Conservation (phyloP, 2,329 filamentous ascomycete genomes). For the Xylariaceae sp. region DNA sequence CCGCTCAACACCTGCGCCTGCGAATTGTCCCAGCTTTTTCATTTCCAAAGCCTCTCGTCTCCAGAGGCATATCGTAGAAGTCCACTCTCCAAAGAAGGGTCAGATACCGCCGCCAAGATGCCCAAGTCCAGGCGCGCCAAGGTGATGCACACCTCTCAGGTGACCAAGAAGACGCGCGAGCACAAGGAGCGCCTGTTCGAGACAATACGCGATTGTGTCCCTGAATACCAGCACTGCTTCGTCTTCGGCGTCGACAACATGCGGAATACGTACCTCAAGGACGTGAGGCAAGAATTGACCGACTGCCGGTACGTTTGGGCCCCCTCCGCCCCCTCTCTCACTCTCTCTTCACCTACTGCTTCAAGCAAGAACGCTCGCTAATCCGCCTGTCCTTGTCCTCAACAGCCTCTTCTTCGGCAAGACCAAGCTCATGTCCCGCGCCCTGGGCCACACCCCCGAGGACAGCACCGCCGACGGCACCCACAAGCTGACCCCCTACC, state of each 20-base stretch:
- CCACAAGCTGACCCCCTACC: slow-evolving; percentile 61
- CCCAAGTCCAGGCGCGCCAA: slow-evolving; percentile 93
- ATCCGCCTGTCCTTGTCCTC: slow-evolving; percentile 3
- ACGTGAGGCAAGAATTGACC: slow-evolving; percentile 76
- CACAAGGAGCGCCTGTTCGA: slow-evolving; percentile 85
- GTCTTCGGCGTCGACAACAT: slow-evolving; percentile 95
- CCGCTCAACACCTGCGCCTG: too few relatives aligned
- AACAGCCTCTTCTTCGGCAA: slow-evolving; percentile 94
- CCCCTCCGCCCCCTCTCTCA: slow-evolving; percentile 59
- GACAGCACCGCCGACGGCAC: slow-evolving; percentile 79
- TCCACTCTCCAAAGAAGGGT: too few relatives aligned
- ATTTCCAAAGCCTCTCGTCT: too few relatives aligned
- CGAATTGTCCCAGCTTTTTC: too few relatives aligned
- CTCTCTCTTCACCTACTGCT: slow-evolving; percentile 43
- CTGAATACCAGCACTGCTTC: slow-evolving; percentile 85
- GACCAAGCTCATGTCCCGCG: slow-evolving; percentile 97
- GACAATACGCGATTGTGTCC: slow-evolving; percentile 79
- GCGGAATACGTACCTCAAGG: slow-evolving; percentile 94
- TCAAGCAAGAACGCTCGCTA: slow-evolving; percentile 6
- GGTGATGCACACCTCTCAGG: slow-evolving; percentile 85
- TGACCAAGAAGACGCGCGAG: slow-evolving; percentile 88
- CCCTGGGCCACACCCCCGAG: slow-evolving; percentile 73
- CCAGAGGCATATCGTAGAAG: too few relatives aligned
- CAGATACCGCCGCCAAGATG: slow-evolving; percentile 51
- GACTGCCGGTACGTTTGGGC: slow-evolving; percentile 67